Evolutionary conservation across 2,329 filamentous ascomycete species (phyloP), one percentile per base, ranked within the genome.

Genomic region (Penicillium sp.): DNA sequence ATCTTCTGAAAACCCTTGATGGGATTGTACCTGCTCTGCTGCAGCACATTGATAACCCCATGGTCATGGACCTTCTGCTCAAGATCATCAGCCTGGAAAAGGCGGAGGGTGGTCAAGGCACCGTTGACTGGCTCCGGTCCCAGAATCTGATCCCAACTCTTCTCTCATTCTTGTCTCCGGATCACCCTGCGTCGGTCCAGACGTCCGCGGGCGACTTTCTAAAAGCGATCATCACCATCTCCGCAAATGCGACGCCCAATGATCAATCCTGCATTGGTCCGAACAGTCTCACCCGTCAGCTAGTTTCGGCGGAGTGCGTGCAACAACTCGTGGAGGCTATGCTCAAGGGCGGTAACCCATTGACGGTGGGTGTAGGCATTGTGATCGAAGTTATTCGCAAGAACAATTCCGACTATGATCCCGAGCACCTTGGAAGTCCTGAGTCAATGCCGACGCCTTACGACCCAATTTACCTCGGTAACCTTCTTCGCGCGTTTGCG

Each of bases 261-360:
- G 95, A 99, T 70, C 93, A 97, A 72, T 95, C 93, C n/a, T 97
- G 96, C 68, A 98, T 99, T 71, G 95, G 95, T 3, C 95, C 95
- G 4, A 99, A 99, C 73, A 95, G 96, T 71, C 84, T 99, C 49
- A 99, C 95, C 5, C 88, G 95, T 41, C 92, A 99, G 75, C 83
- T 99, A 4, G 95, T 99, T 1, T 98, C 95, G 1, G 86, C 89
- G 60, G 77, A 85, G 16, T 98, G 93, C 67, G 86, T 96, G 51
- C 85, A 93, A 69, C 86, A 86, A 58, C 83, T 99, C n/a, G 91
- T 98, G 58, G 80, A 84, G 14, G 91, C 93, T 68, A 99, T 99
- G 95, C 84, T 98, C 14, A 84, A 88, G 51, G 95, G 95, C 39
- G 95, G 95, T 26, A 98, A 99, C 68, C 90, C 95, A 6, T 78